Evolutionary conservation across 495 filamentous ascomycete genomes (phyloP).

Genomic region (Penicillium robsamsonii): DNA sequence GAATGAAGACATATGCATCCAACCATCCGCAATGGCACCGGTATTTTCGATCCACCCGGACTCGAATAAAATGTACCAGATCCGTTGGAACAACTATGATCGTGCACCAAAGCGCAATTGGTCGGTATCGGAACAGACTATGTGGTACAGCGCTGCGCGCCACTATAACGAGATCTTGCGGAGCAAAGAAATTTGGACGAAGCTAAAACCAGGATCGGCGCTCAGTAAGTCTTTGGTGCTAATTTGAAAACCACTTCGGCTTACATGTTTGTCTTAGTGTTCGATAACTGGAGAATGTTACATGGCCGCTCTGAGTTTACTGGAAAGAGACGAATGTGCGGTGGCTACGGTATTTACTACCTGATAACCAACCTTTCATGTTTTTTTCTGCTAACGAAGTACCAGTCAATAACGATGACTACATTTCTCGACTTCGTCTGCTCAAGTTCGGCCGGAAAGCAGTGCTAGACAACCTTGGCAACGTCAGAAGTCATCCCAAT

Average conservation of each 20-base stretch:
- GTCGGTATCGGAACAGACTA: conserved; percentile 34
- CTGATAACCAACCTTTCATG: background rate
- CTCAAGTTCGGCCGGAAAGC: conserved; percentile 60
- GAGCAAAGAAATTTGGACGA: conserved; percentile 65
- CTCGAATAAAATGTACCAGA: conserved; percentile 50
- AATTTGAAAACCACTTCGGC: background rate
- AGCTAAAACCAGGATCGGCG: conserved; percentile 74
- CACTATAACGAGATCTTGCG: conserved; percentile 61
- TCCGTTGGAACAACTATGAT: conserved; percentile 93
- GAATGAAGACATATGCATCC: conserved; percentile 76
- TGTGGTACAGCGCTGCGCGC: conserved; percentile 76
- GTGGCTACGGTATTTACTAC: conserved; percentile 71
- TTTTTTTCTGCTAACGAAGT: conserved; percentile 15
- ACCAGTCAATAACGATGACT: conserved; percentile 83
- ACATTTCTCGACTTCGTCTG: conserved; percentile 71
- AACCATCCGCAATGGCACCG: conserved; percentile 57
- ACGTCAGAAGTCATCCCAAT: background rate
- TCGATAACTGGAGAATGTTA: conserved; percentile 93
- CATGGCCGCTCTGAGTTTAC: conserved; percentile 80
- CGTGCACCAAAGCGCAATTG: conserved; percentile 56
- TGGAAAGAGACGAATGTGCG: conserved; percentile 82
- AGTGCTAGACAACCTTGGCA: conserved; percentile 46
- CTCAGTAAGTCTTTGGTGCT: conserved; percentile 56
- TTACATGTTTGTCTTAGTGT: conserved; percentile 52
- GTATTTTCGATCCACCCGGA: conserved; percentile 58